Conservation (phyloP, 768 basidiomycete genomes). For the Neoboletus subvelutipes region DNA sequence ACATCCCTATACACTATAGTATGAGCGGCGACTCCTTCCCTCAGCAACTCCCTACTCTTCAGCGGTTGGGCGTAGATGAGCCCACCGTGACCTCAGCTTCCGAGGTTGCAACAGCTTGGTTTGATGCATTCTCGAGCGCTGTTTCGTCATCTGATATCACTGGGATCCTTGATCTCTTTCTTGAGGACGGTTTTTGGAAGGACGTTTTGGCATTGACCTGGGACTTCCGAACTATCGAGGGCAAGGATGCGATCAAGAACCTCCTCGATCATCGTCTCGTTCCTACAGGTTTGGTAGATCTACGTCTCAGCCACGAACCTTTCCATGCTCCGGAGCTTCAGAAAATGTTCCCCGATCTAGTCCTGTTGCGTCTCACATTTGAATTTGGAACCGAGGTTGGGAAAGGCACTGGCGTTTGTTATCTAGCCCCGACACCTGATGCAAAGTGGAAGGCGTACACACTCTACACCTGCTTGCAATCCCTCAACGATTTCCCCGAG, state of each 20-base stretch:
- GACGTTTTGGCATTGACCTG: constrained; percentile 54
- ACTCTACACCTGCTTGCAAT: constrained; percentile 60
- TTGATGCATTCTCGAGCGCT: constrained; percentile 24
- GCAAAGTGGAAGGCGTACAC: constrained; percentile 58
- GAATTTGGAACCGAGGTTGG: constrained; percentile 53
- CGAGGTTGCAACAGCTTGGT: constrained; percentile 27
- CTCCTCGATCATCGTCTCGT: constrained; percentile 42
- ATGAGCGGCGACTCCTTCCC: constrained; percentile 24
- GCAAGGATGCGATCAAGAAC: constrained; percentile 35
- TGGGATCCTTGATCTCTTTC: constrained; percentile 27
- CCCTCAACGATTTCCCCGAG: constrained; percentile 56
- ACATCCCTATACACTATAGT: not conserved
- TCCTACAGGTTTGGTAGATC: constrained; percentile 19
- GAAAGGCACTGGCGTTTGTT: constrained; percentile 49
- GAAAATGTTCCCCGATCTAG: constrained; percentile 51
- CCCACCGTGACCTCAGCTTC: constrained; percentile 20
- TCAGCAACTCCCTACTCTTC: constrained; percentile 32
- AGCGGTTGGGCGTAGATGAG: constrained; percentile 24
- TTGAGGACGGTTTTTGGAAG: constrained; percentile 45
- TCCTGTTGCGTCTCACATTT: constrained; percentile 57
- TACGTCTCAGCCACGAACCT: constrained; percentile 21
- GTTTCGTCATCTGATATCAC: constrained; percentile 17
- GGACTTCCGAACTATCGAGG: constrained; percentile 53
- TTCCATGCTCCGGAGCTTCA: constrained; percentile 35
- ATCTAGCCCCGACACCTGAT: constrained; percentile 47